Percentiles rank a stretch among this genome's conserved stretches.
Conservation (phyloP, 139 green algal genomes). For the Chlorella sorokiniana region DNA sequence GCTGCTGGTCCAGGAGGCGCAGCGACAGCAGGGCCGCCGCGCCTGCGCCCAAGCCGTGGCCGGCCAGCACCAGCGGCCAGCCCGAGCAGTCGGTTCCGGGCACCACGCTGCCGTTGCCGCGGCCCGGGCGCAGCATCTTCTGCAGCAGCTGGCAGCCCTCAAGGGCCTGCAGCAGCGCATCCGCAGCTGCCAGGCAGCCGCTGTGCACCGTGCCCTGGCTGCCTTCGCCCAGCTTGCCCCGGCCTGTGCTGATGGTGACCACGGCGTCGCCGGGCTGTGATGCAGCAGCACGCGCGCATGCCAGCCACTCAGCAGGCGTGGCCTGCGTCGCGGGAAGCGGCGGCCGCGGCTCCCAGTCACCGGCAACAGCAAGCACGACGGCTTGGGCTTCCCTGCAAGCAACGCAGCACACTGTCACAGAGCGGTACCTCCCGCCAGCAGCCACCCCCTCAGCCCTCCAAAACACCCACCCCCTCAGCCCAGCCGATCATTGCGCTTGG, state of each 20-base stretch:
- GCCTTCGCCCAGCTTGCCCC: background rate
- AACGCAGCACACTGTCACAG: too few relatives aligned
- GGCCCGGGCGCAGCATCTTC: background rate
- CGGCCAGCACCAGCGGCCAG: slow-evolving; percentile 17
- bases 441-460: too few relatives aligned
- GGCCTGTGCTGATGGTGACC: too few relatives aligned
- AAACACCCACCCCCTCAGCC: too few relatives aligned
- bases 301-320: slow-evolving; percentile 5
- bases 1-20: slow-evolving; percentile 4
- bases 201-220: background rate
- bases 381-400: background rate
- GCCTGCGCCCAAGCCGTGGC: too few relatives aligned
- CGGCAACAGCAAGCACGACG: slow-evolving; percentile 24
- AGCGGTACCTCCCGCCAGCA: too few relatives aligned
- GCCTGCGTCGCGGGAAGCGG: background rate
- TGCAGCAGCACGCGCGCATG: background rate
- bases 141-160: slow-evolving; percentile 7
- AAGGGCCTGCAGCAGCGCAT: background rate
- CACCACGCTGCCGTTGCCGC: background rate
- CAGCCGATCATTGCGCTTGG: background rate
- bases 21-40: slow-evolving; percentile 10
- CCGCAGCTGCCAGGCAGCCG: background rate
- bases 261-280: background rate
- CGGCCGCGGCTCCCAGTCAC: slow-evolving; percentile 3
- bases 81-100: background rate